phyloP scores from a whole-genome alignment of 23 red algal genomes.

The Chondrus crispus region DNA sequence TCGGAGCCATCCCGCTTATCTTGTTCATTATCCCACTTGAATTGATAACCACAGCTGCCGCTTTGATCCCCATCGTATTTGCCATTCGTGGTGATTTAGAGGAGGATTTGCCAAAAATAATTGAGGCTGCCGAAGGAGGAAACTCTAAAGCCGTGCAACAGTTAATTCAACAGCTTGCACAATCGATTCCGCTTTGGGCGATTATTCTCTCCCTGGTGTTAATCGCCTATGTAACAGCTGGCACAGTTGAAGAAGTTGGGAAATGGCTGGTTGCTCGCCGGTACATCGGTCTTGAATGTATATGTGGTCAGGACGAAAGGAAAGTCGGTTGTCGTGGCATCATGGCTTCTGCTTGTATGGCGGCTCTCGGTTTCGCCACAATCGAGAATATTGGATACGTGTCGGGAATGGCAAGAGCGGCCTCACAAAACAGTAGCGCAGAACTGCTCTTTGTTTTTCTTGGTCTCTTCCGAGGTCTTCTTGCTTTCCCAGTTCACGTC shows the following conservation, averaged over 20 bases:
- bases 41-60: background rate
- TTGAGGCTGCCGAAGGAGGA: background rate
- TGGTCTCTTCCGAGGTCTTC: background rate
- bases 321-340: constrained; percentile 42
- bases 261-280: constrained; percentile 40
- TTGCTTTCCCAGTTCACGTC: constrained; percentile 64
- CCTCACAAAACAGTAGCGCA: background rate
- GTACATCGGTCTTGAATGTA: background rate
- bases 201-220: background rate
- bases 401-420: background rate
- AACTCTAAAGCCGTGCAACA: background rate
- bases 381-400: constrained; percentile 53
- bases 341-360: constrained; percentile 35
- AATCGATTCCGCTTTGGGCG: constrained; percentile 43
- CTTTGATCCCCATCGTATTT: background rate
- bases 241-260: constrained; percentile 29
- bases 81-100: background rate
- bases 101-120: background rate
- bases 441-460: background rate
- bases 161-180: background rate
- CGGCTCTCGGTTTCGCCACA: constrained; percentile 64
- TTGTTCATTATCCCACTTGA: constrained; percentile 13
- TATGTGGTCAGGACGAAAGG: no score
- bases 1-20: constrained; percentile 3
- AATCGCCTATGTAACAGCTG: constrained; percentile 33